Evolutionary conservation across 1,284 basidiomycete species (phyloP).

Genomic region (Ceratorhiza oryzae-sativae): DNA sequence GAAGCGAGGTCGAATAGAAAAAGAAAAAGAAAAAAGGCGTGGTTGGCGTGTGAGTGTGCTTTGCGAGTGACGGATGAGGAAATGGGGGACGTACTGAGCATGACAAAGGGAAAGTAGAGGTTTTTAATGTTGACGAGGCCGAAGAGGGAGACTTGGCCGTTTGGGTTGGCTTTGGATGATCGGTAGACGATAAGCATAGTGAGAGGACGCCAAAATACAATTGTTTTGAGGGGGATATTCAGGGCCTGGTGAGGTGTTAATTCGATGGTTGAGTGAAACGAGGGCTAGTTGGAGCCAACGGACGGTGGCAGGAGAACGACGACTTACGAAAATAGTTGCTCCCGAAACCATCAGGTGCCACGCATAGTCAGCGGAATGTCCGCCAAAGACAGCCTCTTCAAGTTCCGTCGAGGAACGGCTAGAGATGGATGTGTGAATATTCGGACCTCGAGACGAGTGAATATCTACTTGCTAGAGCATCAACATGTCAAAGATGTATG

Average conservation of each 20-base stretch:
- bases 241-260: conserved; percentile 55
- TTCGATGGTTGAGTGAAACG: no score
- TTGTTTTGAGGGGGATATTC: conserved; percentile 68
- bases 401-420: conserved; percentile 71
- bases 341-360: conserved; percentile 73
- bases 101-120: conserved; percentile 75
- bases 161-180: conserved; percentile 69
- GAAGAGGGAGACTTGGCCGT: conserved; percentile 72
- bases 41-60: no score
- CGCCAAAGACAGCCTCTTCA: conserved; percentile 66
- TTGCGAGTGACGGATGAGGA: background rate
- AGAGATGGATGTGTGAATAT: conserved; percentile 3
- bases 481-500: conserved; percentile 73
- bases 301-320: background rate
- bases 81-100: conserved; percentile 55
- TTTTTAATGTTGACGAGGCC: conserved; percentile 76
- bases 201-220: conserved; percentile 70
- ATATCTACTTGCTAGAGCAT: conserved; percentile 73
- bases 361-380: conserved; percentile 72
- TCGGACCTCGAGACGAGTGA: background rate
- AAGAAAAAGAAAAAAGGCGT: no score
- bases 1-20: no score
- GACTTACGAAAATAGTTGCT: conserved; percentile 65
- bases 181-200: conserved; percentile 74
- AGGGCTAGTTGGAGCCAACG: no score